Conservation (phyloP, 2,329 filamentous ascomycete genomes). For the Chaetomiaceae sp. region DNA sequence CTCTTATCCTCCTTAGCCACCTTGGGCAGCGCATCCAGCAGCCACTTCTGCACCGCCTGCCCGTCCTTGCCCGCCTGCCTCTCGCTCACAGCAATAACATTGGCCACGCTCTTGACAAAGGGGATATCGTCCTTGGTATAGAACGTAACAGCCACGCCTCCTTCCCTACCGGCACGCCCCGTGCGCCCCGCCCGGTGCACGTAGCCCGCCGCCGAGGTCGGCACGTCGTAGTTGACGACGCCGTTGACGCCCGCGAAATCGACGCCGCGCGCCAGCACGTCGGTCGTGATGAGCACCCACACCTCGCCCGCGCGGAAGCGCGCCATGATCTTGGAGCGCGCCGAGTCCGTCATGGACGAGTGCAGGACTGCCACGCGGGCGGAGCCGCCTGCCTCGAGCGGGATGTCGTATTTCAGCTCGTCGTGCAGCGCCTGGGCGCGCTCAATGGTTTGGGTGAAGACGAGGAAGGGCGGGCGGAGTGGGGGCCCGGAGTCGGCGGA, state of each 20-base stretch:
- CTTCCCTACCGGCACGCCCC: conserved; percentile 78
- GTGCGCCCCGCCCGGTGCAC: conserved; percentile 92
- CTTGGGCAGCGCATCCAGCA: conserved; percentile 80
- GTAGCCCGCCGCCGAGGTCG: conserved; percentile 83
- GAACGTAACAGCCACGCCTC: conserved; percentile 86
- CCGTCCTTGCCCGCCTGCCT: conserved; percentile 56
- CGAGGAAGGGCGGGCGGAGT: conserved; percentile 81
- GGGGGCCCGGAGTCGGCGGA: conserved; percentile 50
- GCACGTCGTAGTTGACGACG: conserved; percentile 96
- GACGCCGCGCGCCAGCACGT: conserved; percentile 84
- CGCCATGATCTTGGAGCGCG: conserved; percentile 77
- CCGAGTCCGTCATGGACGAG: conserved; percentile 72
- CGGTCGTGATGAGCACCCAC: conserved; percentile 95
- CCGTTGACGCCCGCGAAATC: conserved; percentile 95
- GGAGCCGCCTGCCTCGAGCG: conserved; percentile 77
- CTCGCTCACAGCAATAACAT: conserved; percentile 82
- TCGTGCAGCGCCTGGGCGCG: conserved; percentile 81
- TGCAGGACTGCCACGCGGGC: conserved; percentile 86
- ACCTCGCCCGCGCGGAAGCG: conserved; percentile 87
- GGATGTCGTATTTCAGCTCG: conserved; percentile 92
- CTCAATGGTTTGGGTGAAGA: conserved; percentile 95
- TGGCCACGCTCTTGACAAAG: conserved; percentile 83
- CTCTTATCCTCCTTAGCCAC: conserved; percentile 80
- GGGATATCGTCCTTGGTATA: conserved; percentile 95
- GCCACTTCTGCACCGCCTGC: conserved; percentile 69